Base-by-base conservation (phyloP, 2,329 filamentous ascomycete genomes). In the Aspergillus sp. region DNA sequence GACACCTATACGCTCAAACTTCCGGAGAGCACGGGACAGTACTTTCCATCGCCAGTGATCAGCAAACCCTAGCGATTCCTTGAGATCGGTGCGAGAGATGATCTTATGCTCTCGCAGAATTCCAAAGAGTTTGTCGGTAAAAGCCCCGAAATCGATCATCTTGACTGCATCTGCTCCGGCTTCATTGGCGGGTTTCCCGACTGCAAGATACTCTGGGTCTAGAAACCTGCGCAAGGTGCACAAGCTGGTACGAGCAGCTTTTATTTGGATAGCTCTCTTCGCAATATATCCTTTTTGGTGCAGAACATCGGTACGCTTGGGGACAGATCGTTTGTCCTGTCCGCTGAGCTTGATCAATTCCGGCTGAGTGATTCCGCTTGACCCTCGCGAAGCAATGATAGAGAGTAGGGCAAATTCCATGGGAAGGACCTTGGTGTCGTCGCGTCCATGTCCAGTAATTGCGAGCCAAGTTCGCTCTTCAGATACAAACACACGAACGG, bases 311-410 rank as follows among this genome's bases (percentile, higher is more conserved):
- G 87, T 89, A 45, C 87, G 79, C 63, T 84, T 81, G 1, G 87
- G 87, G 2, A 89, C 83, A 1, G 87, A 89, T 50, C 87, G 81
- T 70, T 89, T 89, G 71, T 89, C 87, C 73, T 89, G 87, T 6
- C 84, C 84, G 64, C 84, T 86, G 23, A 84, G 68, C 56, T 74
- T 77, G 46, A 81, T 80, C 43, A 89, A 73, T 2, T 86, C 81
- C 2, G 85, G 82, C 69, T 89, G 87, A 2, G 84, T 71, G 49
- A 89, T 84, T 6, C 87, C 87, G 17, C 77, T 72, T 19, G 79
- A 75, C 48, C 85, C 84, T 59, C 77, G 77, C 9, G 82, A 80
- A 7, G 85, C 85, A 64, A 89, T 87, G 55, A 87, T 81, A 9
- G 83, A 85, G 2, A 89, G 75, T 19, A 86, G 74, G 13, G 78